Percentiles rank a stretch among this genome's conserved stretches.
Conservation (phyloP, 1,284 basidiomycete species). For the Malassezia restricta region DNA sequence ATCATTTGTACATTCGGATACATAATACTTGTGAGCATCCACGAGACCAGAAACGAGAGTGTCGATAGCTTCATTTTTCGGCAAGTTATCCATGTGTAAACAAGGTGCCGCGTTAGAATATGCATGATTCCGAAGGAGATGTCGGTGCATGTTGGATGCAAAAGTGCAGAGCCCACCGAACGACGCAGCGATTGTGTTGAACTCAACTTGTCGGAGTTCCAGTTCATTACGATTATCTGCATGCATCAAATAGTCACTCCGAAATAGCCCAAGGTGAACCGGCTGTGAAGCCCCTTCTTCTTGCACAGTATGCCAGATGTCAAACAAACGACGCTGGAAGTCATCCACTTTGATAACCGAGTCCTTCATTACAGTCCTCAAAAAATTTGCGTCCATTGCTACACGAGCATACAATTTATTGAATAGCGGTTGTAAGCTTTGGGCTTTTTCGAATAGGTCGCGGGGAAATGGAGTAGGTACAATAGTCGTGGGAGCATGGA, state of each 20-base stretch:
- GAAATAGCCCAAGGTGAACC: constrained; percentile 78
- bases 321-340: constrained; percentile 76
- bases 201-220: constrained; percentile 84
- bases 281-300: constrained; percentile 51
- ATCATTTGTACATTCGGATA: constrained; percentile 28
- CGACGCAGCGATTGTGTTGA: constrained; percentile 89
- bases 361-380: constrained; percentile 70
- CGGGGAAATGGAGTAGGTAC: constrained; percentile 78
- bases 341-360: constrained; percentile 70
- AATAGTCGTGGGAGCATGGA: constrained; percentile 77
- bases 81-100: constrained; percentile 56
- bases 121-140: constrained; percentile 26
- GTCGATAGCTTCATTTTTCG: constrained; percentile 61
- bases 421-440: constrained; percentile 62
- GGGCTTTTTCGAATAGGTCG: constrained; percentile 58
- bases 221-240: constrained; percentile 40
- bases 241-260: constrained; percentile 91
- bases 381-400: constrained; percentile 65
- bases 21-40: constrained; percentile 65
- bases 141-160: constrained; percentile 60
- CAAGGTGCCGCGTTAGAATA: constrained; percentile 57
- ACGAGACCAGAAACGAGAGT: constrained; percentile 66
- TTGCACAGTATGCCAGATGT: constrained; percentile 61
- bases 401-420: constrained; percentile 75
- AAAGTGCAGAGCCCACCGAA: constrained; percentile 73